Evolutionary conservation across 140 eudicot species (phyloP).

Genomic region (Cichorium intybus): DNA sequence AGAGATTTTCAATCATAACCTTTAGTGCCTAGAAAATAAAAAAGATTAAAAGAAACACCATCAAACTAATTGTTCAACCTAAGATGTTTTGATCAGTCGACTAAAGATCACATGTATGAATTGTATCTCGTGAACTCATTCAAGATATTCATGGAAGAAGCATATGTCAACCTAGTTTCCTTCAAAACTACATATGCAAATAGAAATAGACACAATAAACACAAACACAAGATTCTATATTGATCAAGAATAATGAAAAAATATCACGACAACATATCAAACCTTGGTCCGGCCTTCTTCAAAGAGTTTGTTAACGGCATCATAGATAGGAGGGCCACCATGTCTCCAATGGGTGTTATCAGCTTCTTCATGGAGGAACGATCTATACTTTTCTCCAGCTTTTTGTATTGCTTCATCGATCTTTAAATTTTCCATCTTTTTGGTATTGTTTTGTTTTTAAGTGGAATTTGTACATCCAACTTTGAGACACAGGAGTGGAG

Average conservation of each 20-base stretch:
- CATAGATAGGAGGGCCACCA: slow-evolving; percentile 72
- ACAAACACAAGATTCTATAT: not conserved
- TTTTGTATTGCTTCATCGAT: slow-evolving; percentile 14
- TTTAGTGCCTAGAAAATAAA: not conserved
- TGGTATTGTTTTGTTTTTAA: not conserved
- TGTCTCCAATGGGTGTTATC: slow-evolving; percentile 67
- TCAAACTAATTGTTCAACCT: not conserved
- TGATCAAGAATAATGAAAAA: not conserved
- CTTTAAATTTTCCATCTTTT: slow-evolving; percentile 29
- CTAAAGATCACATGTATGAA: not conserved
- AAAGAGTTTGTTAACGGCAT: slow-evolving; percentile 58
- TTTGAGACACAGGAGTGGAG: not conserved
- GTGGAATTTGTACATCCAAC: slow-evolving; percentile 4
- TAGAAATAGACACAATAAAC: not conserved
- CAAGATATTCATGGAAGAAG: not conserved
- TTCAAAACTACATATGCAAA: not conserved
- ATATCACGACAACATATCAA: not conserved
- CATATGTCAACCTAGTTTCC: not conserved
- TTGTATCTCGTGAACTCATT: not conserved
- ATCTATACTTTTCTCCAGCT: slow-evolving; percentile 57
- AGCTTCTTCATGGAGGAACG: slow-evolving; percentile 60
- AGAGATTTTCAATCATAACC: not conserved
- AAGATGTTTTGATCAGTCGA: too few relatives aligned
- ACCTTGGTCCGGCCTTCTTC: slow-evolving; percentile 85
- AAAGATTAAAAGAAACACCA: not conserved